These are phyloP conservation scores for Dendrocalamus sinicus DNA, from an alignment of 176 grass and related monocot species.

Conservation along the genomic window DNA sequence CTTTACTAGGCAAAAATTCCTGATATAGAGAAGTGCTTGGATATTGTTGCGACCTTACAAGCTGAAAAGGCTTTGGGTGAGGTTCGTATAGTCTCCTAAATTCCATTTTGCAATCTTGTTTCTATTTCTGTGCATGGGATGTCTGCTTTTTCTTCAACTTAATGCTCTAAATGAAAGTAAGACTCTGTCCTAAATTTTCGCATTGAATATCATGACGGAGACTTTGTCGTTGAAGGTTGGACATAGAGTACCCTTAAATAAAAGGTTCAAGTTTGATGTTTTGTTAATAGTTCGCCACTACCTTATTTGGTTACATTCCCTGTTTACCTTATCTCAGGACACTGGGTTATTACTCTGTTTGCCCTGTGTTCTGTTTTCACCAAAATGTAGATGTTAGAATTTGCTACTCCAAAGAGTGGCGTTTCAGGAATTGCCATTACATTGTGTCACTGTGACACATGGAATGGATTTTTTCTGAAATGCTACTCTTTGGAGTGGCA, in stretches of 20 bases:
- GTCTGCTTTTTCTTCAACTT: neutral
- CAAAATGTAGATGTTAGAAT: neutral
- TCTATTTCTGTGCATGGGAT: neutral
- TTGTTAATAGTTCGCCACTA: neutral
- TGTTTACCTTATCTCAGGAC: neutral
- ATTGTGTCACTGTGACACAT: neutral
- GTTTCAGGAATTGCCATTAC: neutral
- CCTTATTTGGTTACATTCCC: neutral
- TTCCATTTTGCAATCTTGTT: neutral
- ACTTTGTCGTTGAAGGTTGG: neutral
- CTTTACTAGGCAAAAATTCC: constrained; percentile 92
- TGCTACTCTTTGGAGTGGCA: neutral
- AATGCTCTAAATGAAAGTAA: neutral
- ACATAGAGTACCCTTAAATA: neutral
- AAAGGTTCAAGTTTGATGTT: constrained; percentile 17
- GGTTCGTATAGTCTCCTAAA: constrained; percentile 61
- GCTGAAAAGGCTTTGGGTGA: constrained; percentile 76
- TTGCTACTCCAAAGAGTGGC: neutral
- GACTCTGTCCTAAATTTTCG: neutral
- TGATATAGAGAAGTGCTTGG: constrained; percentile 95
- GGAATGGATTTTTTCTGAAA: too few species aligned
- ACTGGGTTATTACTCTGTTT: neutral
- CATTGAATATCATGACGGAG: neutral
- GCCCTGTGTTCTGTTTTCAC: neutral
- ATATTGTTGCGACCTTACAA: constrained; percentile 74